Conservation (phyloP, 306 rosid species). For the Sicyos baderoa region DNA sequence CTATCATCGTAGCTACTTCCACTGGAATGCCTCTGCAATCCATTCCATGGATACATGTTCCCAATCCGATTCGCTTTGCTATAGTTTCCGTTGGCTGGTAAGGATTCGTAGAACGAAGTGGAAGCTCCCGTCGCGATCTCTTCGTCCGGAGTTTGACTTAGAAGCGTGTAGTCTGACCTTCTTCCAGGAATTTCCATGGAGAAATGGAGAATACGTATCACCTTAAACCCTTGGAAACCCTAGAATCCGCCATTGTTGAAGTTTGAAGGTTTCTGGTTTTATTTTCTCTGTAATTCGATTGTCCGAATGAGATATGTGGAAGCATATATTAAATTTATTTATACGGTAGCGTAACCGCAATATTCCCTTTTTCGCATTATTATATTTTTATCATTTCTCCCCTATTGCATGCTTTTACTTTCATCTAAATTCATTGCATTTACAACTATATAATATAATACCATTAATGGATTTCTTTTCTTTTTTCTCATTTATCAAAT, state of each 20-base stretch:
- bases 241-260: constrained; percentile 55
- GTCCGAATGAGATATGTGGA: constrained; percentile 39
- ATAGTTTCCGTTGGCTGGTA: constrained; percentile 47
- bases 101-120: constrained; percentile 39
- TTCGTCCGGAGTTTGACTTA: constrained; percentile 68
- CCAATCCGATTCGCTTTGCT: constrained; percentile 62
- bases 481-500: too few relatives aligned
- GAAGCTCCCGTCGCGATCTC: constrained; percentile 38
- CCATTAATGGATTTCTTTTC: background rate
- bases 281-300: constrained; percentile 30
- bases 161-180: constrained; percentile 78
- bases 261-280: constrained; percentile 8
- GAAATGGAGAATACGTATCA: constrained; percentile 10
- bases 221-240: constrained; percentile 44
- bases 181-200: constrained; percentile 81
- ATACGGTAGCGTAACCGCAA: constrained; percentile 42
- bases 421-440: background rate
- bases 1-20: constrained; percentile 94
- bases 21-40: constrained; percentile 86
- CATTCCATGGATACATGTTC: constrained; percentile 45
- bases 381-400: constrained; percentile 4
- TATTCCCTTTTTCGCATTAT: constrained; percentile 13
- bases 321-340: constrained; percentile 16
- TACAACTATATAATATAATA: background rate
- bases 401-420: background rate